Evolutionary conservation across 2,329 filamentous ascomycete genomes (phyloP), one percentile per base, ranked within the genome.

Genomic region (Colletotrichum truncatum): DNA sequence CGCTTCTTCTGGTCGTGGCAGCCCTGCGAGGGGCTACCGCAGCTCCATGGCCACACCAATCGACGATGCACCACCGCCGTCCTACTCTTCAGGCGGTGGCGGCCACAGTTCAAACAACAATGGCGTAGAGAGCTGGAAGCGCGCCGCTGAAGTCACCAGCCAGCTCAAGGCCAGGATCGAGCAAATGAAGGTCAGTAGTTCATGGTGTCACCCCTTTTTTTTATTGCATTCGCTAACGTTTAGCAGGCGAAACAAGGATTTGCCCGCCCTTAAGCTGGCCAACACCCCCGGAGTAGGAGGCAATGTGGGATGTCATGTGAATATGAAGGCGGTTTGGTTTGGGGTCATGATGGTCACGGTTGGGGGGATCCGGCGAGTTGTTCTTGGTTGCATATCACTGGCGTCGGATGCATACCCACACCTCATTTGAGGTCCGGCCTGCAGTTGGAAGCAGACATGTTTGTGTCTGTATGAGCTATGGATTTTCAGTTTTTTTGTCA

Each of bases 161-260:
- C 96, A 98, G 77, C 79, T 99, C 73, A 99, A 98, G 83, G 94
- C 95, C 55, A 89, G 96, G 76, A 99, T 99, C 78, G 96, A 98
- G 83, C 92, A 96, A 84, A 99, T 99, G 96, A 99, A 98, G 86
- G 88, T 87, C 73, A 70, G 80, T 73, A 14, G 3, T 41, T 16
- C 25, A 9, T 10, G 25, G 18, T 12, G 11, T 10, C 30, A 10
- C n/a, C 12, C 4, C n/a, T 6, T 7, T 4, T 18, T 2, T 48
- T 28, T 14, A 26, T 30, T 26, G 41, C 68, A 68, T 59, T 69
- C 54, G 68, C 67, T 48, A 4, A 16, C 14, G 21, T 10, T 11
- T 14, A 7, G 3, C 25, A 85, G 83, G 83, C 83, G 25, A 81
- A 83, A 70, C 84, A 87, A 71, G 84, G 83, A 53, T 81, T 85